These are phyloP conservation scores for Aspergillus sp. DNA, from an alignment of 2,329 filamentous ascomycete genomes.

Conservation along the genomic window DNA sequence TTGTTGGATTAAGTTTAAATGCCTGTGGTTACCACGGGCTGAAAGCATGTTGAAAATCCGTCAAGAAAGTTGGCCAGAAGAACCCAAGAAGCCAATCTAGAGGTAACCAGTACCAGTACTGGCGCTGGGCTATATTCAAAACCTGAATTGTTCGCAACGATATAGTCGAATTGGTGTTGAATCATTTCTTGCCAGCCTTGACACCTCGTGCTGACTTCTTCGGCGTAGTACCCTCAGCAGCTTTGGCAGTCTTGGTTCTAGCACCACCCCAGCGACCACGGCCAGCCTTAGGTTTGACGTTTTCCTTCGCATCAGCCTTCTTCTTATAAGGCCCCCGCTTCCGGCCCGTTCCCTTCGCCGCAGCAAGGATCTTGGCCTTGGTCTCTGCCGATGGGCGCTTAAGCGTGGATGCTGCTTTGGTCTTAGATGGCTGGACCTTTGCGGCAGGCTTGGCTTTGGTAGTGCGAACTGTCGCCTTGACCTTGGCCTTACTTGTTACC, in stretches of 20 bases:
- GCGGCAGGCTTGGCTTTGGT: constrained; percentile 5
- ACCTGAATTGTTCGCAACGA: too few species aligned
- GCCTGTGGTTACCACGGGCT: too few species aligned
- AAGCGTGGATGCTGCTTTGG: constrained; percentile 17
- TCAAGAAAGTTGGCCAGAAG: too few species aligned
- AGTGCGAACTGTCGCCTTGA: constrained; percentile 17
- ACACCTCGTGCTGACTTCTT: neutral
- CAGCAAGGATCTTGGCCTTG: constrained; percentile 22
- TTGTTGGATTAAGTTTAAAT: too few species aligned
- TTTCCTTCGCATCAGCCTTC: constrained; percentile 1
- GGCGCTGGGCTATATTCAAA: too few species aligned
- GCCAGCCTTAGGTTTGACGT: neutral
- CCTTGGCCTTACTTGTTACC: constrained; percentile 22
- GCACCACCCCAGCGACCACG: neutral
- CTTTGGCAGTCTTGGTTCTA: neutral
- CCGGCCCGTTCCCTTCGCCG: constrained; percentile 15
- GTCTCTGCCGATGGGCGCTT: constrained; percentile 24
- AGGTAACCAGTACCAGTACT: too few species aligned
- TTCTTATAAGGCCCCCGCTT: constrained; percentile 8
- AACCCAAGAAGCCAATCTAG: too few species aligned
- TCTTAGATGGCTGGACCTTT: constrained; percentile 9
- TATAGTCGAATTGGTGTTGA: too few species aligned
- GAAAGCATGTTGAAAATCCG: too few species aligned
- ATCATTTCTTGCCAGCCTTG: neutral
- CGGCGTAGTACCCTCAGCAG: neutral